Conservation (phyloP, 2,329 filamentous ascomycete species). For the Claviceps lovelessii region DNA sequence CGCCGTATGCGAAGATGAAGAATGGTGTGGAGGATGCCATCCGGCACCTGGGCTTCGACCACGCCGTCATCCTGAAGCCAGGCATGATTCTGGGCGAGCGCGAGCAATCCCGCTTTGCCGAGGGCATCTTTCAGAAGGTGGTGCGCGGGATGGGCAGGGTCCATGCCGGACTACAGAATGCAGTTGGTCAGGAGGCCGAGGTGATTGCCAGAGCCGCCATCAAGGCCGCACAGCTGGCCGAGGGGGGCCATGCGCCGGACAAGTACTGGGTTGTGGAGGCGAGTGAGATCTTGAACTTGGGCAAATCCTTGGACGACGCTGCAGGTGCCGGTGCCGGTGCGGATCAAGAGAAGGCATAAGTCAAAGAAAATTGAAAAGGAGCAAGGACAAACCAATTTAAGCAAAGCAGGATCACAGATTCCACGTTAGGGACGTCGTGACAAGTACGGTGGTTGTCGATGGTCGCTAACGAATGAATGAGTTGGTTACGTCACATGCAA, state of each 20-base stretch:
- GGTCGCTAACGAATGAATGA: background rate
- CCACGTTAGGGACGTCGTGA: background rate
- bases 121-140: conserved; percentile 40
- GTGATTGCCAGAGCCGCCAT: conserved; percentile 58
- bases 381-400: too few species aligned
- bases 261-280: conserved; percentile 47
- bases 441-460: background rate
- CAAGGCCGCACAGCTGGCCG: conserved; percentile 41
- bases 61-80: conserved; percentile 59
- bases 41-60: conserved; percentile 57
- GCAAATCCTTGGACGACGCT: conserved; percentile 35
- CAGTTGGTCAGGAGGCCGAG: conserved; percentile 57
- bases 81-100: conserved; percentile 63
- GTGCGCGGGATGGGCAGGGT: conserved; percentile 42
- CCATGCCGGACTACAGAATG: conserved; percentile 43
- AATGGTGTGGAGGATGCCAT: conserved; percentile 71
- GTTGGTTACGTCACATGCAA: too few species aligned
- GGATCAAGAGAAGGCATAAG: background rate
- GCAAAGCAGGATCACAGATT: background rate
- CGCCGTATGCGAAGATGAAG: conserved; percentile 59
- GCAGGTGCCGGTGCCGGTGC: background rate
- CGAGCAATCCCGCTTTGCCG: conserved; percentile 43
- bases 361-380: background rate
- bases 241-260: conserved; percentile 42
- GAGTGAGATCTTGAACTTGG: conserved; percentile 51